Conservation (phyloP, 176 grass and related monocot genomes). For the Chloris gayana region DNA sequence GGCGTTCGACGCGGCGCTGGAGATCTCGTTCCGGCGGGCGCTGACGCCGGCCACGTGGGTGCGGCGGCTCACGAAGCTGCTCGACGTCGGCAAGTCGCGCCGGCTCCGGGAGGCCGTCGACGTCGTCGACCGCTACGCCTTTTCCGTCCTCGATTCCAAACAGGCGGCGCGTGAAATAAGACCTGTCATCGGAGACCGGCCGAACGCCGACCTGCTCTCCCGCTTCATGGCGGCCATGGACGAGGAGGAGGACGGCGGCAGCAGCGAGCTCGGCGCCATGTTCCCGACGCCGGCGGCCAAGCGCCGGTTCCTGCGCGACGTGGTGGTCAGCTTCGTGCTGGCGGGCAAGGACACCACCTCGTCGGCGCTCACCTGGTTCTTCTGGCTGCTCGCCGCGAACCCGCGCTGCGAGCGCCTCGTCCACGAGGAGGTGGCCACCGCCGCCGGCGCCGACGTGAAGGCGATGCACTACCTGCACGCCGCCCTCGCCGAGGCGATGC, state of each 20-base stretch:
- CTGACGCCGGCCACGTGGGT: conserved; percentile 45
- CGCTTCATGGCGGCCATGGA: conserved; percentile 67
- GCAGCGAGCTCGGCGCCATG: conserved; percentile 51
- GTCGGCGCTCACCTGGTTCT: conserved; percentile 70
- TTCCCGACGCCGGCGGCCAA: conserved; percentile 48
- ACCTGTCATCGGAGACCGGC: not conserved
- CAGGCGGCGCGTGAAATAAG: not conserved
- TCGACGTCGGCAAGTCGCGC: conserved; percentile 60
- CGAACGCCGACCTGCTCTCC: conserved; percentile 63
- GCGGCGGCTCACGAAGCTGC: conserved; percentile 35
- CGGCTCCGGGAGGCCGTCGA: conserved; percentile 52
- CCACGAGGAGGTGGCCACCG: conserved; percentile 39
- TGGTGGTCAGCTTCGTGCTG: conserved; percentile 72
- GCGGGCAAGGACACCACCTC: conserved; percentile 75
- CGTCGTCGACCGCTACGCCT: conserved; percentile 50
- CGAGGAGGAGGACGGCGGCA: conserved; percentile 44
- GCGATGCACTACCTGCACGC: conserved; percentile 73
- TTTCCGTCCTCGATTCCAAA: conserved; percentile 48
- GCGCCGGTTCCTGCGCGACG: conserved; percentile 58
- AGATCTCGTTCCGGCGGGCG: conserved; percentile 56
- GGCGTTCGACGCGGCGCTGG: conserved; percentile 61
- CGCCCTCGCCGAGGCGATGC: conserved; percentile 63
- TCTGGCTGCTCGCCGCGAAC: conserved; percentile 67
- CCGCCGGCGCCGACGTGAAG: conserved; percentile 8
- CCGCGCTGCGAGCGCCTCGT: conserved; percentile 48